A percentile compares a stretch with the other conserved stretches of the same genome.
These are phyloP conservation scores for Podospora conica DNA, from an alignment of 495 filamentous ascomycete species.

Conservation along the genomic window DNA sequence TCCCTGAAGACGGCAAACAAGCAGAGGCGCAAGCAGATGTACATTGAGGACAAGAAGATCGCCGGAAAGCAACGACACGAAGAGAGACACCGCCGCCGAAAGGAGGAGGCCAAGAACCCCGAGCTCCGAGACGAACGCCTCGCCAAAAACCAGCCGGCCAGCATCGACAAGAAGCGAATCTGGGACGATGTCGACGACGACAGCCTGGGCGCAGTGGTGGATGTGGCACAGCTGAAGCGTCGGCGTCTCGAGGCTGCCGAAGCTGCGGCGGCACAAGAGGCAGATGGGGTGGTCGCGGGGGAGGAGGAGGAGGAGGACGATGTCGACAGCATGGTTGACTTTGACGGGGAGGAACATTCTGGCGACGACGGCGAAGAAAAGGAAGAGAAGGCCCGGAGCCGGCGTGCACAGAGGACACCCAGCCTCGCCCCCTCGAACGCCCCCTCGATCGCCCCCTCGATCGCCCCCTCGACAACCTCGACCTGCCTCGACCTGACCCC, in stretches of 20 bases:
- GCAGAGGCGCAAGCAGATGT: conserved; percentile 62
- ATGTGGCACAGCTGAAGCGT: conserved; percentile 70
- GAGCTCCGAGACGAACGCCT: conserved; percentile 62
- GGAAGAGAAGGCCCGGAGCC: conserved; percentile 35
- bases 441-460: not conserved
- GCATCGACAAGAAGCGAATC: conserved; percentile 80
- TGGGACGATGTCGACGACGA: conserved; percentile 91
- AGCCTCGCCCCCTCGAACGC: conserved; percentile 49
- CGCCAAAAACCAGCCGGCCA: conserved; percentile 71
- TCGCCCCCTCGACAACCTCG: conserved; percentile 39
- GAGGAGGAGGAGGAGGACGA: conserved; percentile 50
- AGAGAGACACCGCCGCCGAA: conserved; percentile 68
- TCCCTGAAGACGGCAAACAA: conserved; percentile 55
- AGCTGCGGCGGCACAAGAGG: conserved; percentile 39
- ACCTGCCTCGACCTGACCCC: conserved; percentile 68
- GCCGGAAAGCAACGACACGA: conserved; percentile 66
- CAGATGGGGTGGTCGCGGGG: conserved; percentile 38
- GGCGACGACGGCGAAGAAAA: conserved; percentile 37
- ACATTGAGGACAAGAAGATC: conserved; percentile 71
- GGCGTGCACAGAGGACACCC: conserved; percentile 47
- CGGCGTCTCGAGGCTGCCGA: conserved; percentile 61
- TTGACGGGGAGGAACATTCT: conserved; percentile 44
- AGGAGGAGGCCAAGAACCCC: conserved; percentile 82
- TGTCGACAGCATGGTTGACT: conserved; percentile 66
- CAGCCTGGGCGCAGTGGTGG: conserved; percentile 66